Percentiles rank a stretch among this genome's conserved stretches.
phyloP scores from a whole-genome alignment of 169 alveolate species.

The Cryptosporidium canis region DNA sequence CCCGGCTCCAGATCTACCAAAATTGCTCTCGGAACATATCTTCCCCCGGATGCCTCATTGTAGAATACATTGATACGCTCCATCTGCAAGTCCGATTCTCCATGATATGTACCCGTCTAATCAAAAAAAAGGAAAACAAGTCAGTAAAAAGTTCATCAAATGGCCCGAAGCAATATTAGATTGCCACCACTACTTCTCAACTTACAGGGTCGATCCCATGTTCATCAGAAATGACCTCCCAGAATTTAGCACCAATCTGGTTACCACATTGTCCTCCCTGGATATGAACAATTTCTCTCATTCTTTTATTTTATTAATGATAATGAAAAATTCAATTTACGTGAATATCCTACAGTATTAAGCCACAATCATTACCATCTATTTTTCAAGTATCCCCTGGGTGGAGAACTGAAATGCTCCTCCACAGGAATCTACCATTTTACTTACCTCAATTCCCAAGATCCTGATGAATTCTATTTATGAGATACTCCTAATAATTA shows the following conservation, averaged over 20 bases:
- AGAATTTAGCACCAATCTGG: slow-evolving; percentile 99
- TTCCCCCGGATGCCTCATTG: slow-evolving; percentile 98
- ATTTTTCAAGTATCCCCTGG: neutral
- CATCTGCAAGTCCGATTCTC: slow-evolving; percentile 95
- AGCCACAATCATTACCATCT: neutral
- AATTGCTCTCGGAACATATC: slow-evolving; percentile 98
- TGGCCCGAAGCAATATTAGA: neutral
- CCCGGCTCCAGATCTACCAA: slow-evolving; percentile 99
- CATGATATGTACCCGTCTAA: slow-evolving; percentile 95
- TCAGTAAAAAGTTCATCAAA: neutral
- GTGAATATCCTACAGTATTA: neutral
- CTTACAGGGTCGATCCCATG: slow-evolving; percentile 98
- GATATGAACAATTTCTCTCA: slow-evolving; percentile 98
- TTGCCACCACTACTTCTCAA: neutral
- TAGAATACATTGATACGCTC: slow-evolving; percentile 95
- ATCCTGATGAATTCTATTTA: neutral
- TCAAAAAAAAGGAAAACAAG: neutral
- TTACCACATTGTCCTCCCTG: slow-evolving; percentile 99
- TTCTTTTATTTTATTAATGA: slow-evolving; percentile 73
- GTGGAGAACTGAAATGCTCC: neutral
- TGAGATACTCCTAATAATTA: slow-evolving; percentile 40
- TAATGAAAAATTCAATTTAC: neutral
- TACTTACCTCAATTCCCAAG: slow-evolving; percentile 37
- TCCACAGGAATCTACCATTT: neutral
- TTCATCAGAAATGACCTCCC: slow-evolving; percentile 99